phyloP scores from a whole-genome alignment of 2,329 filamentous ascomycete species.

The Epichloe coenophiala region DNA sequence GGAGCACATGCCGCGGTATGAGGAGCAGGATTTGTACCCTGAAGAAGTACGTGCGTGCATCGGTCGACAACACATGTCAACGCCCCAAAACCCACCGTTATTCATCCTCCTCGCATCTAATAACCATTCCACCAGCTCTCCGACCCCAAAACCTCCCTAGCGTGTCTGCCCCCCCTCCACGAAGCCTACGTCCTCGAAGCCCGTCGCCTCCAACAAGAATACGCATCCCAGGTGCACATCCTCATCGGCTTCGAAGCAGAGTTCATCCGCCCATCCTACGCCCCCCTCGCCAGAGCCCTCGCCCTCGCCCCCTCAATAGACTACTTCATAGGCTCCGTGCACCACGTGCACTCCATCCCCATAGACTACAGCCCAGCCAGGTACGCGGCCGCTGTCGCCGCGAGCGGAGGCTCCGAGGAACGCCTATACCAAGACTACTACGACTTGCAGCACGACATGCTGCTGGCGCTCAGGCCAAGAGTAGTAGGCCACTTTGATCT shows the following conservation, averaged over 20 bases:
- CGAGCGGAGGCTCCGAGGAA: conserved; percentile 43
- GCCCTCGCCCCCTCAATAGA: conserved; percentile 52
- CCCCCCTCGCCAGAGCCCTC: conserved; percentile 46
- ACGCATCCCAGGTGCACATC: conserved; percentile 58
- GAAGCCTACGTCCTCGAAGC: conserved; percentile 67
- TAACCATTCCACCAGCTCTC: conserved; percentile 26
- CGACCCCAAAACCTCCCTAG: conserved; percentile 33
- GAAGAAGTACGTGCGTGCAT: conserved; percentile 51
- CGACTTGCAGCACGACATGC: conserved; percentile 74
- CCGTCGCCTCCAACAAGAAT: conserved; percentile 53
- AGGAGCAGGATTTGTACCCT: conserved; percentile 69
- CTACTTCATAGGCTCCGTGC: conserved; percentile 85
- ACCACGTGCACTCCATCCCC: conserved; percentile 75
- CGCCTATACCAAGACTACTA: conserved; percentile 74
- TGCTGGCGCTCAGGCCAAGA: conserved; percentile 54
- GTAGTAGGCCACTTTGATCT: conserved; percentile 93
- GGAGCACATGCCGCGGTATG: conserved; percentile 83
- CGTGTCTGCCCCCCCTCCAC: conserved; percentile 41
- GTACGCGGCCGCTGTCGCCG: conserved; percentile 41
- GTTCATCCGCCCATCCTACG: conserved; percentile 64
- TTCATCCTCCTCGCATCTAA: neutral
- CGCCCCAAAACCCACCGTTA: neutral
- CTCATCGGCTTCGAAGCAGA: conserved; percentile 88
- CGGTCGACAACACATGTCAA: neutral
- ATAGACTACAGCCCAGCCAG: conserved; percentile 70